These are phyloP conservation scores for Bruguiera gymnorhiza DNA, from an alignment of 345 rosid genomes.

Conservation along the genomic window DNA sequence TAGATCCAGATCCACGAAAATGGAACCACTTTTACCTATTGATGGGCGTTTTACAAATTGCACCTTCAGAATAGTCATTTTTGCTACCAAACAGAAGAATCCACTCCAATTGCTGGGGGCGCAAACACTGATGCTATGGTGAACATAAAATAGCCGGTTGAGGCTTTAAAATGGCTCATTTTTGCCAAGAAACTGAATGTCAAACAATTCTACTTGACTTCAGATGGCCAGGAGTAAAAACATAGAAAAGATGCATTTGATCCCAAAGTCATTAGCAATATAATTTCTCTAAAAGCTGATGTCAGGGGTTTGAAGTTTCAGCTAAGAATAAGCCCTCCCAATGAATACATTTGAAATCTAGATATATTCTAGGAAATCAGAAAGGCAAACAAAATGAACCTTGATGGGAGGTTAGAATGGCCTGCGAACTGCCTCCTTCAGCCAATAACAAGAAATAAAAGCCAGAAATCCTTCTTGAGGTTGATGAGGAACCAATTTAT, in stretches of 20 bases:
- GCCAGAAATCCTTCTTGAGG: not conserved
- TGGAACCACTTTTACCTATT: too few relatives aligned
- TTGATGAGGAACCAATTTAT: slow-evolving; percentile 16
- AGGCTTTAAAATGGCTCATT: too few relatives aligned
- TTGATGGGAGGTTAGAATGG: not conserved
- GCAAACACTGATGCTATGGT: too few relatives aligned
- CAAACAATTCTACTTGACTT: not conserved
- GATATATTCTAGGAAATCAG: not conserved
- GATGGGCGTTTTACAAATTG: too few relatives aligned
- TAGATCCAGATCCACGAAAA: too few relatives aligned
- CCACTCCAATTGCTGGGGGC: too few relatives aligned
- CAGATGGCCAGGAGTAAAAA: not conserved
- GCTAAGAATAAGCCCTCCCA: not conserved
- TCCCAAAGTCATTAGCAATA: not conserved
- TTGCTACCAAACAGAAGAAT: too few relatives aligned
- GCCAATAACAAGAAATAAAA: not conserved
- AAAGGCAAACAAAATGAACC: not conserved
- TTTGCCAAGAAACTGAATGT: not conserved
- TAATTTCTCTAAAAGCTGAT: not conserved
- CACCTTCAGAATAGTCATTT: too few relatives aligned
- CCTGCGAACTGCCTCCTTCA: slow-evolving; percentile 2
- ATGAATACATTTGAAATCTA: not conserved
- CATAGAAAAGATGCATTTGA: not conserved
- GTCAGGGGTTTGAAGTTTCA: not conserved
- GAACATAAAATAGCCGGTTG: too few relatives aligned